These are phyloP conservation scores for Apophysomyces variabilis DNA, from an alignment of 371 early-diverging fungal genomes.

Conservation along the genomic window DNA sequence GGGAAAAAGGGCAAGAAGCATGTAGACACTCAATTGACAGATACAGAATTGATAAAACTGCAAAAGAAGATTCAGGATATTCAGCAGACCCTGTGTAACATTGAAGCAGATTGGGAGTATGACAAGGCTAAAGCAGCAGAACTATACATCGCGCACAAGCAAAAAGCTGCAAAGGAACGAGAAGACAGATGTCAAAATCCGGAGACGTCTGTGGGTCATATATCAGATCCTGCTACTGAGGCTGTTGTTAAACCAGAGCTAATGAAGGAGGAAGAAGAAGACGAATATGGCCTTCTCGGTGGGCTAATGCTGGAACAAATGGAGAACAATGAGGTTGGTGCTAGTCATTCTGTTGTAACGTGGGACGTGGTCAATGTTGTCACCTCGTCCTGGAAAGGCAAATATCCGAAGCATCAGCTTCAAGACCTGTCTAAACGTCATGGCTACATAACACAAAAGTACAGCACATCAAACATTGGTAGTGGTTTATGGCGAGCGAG, in stretches of 20 bases:
- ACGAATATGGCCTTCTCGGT: constrained; percentile 22
- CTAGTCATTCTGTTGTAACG: not conserved
- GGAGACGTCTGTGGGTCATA: constrained; percentile 27
- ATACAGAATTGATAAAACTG: constrained; percentile 23
- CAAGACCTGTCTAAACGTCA: constrained; percentile 33
- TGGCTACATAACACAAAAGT: constrained; percentile 21
- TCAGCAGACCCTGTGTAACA: constrained; percentile 46
- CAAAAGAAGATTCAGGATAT: constrained; percentile 48
- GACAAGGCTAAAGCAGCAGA: constrained; percentile 45
- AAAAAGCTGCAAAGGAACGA: constrained; percentile 35
- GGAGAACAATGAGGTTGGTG: constrained; percentile 17
- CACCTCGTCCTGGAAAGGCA: constrained; percentile 50
- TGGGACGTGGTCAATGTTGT: constrained; percentile 27
- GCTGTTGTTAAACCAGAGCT: not conserved
- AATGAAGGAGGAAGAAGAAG: constrained; percentile 1
- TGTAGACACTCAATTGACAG: constrained; percentile 11
- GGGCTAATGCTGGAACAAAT: constrained; percentile 32
- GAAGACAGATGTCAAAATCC: constrained; percentile 28
- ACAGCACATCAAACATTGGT: constrained; percentile 14
- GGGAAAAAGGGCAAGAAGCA: constrained; percentile 38
- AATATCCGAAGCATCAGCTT: constrained; percentile 48
- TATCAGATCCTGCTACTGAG: constrained; percentile 11
- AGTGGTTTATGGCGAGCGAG: constrained; percentile 30
- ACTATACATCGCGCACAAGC: constrained; percentile 28
- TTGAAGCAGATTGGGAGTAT: constrained; percentile 58